phyloP scores from a whole-genome alignment of 305 asterid genomes.

The Striga hermonthica region DNA sequence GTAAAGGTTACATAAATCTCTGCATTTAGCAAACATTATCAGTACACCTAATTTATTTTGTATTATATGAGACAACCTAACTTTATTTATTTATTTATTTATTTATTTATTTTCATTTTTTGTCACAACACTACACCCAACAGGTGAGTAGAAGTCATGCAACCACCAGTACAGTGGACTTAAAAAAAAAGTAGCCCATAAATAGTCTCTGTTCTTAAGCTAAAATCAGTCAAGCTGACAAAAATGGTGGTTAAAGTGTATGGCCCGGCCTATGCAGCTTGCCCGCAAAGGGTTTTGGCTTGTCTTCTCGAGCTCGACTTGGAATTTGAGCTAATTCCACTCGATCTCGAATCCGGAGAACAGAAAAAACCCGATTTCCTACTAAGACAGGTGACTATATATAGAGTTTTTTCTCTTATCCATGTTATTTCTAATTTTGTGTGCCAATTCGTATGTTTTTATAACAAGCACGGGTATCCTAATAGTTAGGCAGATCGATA shows the following conservation, averaged over 20 bases:
- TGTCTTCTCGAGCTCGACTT: constrained; percentile 61
- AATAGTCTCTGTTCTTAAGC: neutral
- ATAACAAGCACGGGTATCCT: too few relatives aligned
- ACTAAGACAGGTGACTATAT: constrained; percentile 48
- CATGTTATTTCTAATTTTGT: too few relatives aligned
- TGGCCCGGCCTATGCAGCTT: constrained; percentile 66
- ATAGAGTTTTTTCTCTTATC: too few relatives aligned
- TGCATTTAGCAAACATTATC: neutral
- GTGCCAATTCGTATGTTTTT: too few relatives aligned
- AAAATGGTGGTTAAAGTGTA: constrained; percentile 70
- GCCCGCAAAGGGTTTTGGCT: constrained; percentile 75
- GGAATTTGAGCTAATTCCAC: constrained; percentile 53
- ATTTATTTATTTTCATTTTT: too few relatives aligned
- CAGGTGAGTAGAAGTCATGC: neutral
- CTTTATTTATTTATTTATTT: neutral
- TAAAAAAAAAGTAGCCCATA: neutral
- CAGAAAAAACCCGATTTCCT: constrained; percentile 57
- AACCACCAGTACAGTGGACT: neutral
- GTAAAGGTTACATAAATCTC: neutral
- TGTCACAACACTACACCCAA: neutral
- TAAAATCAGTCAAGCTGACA: neutral
- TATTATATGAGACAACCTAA: neutral
- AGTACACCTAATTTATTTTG: neutral
- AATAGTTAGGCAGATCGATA: too few relatives aligned
- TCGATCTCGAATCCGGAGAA: constrained; percentile 53